Evolutionary conservation across 345 rosid species (phyloP).

Genomic region (Isatis tinctoria): DNA sequence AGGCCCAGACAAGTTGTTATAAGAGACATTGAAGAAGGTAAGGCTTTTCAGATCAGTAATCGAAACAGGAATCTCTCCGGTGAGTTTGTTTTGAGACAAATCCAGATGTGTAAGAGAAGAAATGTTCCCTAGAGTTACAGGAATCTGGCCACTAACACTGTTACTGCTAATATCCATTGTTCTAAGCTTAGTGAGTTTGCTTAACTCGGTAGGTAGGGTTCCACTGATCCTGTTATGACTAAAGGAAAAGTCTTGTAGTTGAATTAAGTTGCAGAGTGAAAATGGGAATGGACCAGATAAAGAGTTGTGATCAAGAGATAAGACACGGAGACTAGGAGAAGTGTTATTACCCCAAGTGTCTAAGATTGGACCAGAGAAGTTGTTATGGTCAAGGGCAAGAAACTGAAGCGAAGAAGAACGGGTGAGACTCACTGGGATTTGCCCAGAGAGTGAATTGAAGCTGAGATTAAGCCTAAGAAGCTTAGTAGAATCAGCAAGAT

Average conservation of each 20-base stretch:
- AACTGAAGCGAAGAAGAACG: conserved; percentile 45
- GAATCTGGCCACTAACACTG: conserved; percentile 55
- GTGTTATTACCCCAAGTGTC: conserved; percentile 43
- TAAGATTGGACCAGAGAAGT: conserved; percentile 48
- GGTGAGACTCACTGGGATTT: conserved; percentile 44
- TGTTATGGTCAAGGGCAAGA: conserved; percentile 59
- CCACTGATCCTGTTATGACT: conserved; percentile 59
- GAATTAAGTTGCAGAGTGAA: conserved; percentile 41
- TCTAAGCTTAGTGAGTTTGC: conserved; percentile 50
- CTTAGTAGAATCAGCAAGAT: conserved; percentile 64
- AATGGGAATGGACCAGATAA: conserved; percentile 56
- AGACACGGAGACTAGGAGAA: conserved; percentile 31
- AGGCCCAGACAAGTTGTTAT: conserved; percentile 77
- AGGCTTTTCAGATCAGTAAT: conserved; percentile 49
- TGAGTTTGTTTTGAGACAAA: conserved; percentile 54
- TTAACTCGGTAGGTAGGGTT: conserved; percentile 47
- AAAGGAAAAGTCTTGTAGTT: conserved; percentile 51
- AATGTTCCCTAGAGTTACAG: conserved; percentile 48
- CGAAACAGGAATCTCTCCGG: conserved; percentile 69
- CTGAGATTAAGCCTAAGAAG: conserved; percentile 59
- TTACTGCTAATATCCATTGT: conserved; percentile 58
- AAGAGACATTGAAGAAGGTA: conserved; percentile 67
- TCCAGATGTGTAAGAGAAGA: conserved; percentile 46
- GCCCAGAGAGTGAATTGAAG: conserved; percentile 54
- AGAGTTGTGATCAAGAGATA: conserved; percentile 41